These are phyloP conservation scores for Panaeolus papilionaceus DNA, from an alignment of 768 basidiomycete species.

Conservation along the genomic window DNA sequence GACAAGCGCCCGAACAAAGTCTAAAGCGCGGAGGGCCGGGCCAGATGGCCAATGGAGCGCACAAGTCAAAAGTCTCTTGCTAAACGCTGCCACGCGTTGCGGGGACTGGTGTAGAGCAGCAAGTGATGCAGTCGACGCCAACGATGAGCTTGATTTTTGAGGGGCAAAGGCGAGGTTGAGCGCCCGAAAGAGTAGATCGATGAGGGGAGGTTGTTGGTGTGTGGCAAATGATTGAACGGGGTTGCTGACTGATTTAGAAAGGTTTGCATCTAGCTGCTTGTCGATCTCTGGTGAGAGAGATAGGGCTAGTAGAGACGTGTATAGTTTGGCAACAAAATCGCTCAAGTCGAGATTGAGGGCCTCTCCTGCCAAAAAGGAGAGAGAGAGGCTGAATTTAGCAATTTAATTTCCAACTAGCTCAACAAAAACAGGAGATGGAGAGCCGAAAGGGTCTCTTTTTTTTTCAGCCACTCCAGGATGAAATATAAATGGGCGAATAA, in stretches of 20 bases:
- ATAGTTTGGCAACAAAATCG: slow-evolving; percentile 88
- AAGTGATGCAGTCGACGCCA: slow-evolving; percentile 11
- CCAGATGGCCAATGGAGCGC: slow-evolving; percentile 82
- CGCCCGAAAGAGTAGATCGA: slow-evolving; percentile 87
- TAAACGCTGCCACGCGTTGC: slow-evolving; percentile 88
- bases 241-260: slow-evolving; percentile 22
- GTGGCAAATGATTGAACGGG: slow-evolving; percentile 25
- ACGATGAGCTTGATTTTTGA: slow-evolving; percentile 45
- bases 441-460: neutral
- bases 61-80: slow-evolving; percentile 87
- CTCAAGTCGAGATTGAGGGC: slow-evolving; percentile 95
- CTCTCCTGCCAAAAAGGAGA: slow-evolving; percentile 66
- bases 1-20: slow-evolving; percentile 75
- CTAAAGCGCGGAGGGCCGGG: slow-evolving; percentile 69
- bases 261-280: slow-evolving; percentile 17
- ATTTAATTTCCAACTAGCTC: slow-evolving; percentile 16
- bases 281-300: slow-evolving; percentile 73
- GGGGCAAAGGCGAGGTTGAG: slow-evolving; percentile 84
- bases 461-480: no score
- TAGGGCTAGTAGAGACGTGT: slow-evolving; percentile 80
- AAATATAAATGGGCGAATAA: neutral
- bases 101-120: slow-evolving; percentile 43
- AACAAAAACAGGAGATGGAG: neutral
- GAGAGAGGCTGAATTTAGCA: slow-evolving; percentile 15
- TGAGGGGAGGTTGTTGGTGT: slow-evolving; percentile 37